phyloP scores from a whole-genome alignment of 305 asterid species.

The Fraxinus sp. region DNA sequence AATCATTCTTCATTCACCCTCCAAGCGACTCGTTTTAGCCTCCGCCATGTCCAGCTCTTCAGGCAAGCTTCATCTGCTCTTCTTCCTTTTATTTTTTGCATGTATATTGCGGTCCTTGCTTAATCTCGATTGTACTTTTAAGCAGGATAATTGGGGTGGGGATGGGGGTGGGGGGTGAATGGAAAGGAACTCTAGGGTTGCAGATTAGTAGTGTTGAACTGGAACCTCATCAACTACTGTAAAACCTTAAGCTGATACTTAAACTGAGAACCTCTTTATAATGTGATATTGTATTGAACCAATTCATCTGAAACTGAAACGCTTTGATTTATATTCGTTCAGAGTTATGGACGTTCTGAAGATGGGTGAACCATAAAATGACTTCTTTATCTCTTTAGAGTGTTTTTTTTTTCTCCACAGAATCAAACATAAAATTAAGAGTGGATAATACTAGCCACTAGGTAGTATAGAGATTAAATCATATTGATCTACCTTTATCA shows the following conservation, averaged over 20 bases:
- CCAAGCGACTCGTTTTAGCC: constrained; percentile 10
- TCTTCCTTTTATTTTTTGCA: background rate
- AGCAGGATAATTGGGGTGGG: background rate
- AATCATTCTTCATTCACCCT: constrained; percentile 9
- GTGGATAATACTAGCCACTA: too few species aligned
- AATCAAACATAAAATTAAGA: too few species aligned
- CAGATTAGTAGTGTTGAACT: background rate
- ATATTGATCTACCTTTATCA: too few species aligned
- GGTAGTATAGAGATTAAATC: too few species aligned
- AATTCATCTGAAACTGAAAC: background rate
- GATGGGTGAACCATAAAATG: background rate
- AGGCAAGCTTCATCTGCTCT: constrained; percentile 28
- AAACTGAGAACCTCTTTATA: background rate
- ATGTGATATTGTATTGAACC: background rate
- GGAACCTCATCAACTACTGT: background rate
- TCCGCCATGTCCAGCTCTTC: constrained; percentile 45
- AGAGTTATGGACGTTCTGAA: background rate
- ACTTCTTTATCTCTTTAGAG: background rate
- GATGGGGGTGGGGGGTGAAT: too few species aligned
- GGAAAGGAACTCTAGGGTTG: background rate
- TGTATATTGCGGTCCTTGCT: background rate
- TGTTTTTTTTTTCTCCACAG: background rate
- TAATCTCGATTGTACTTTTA: background rate
- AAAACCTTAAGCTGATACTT: background rate
- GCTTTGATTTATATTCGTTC: background rate